These are phyloP conservation scores for Russula olivacea DNA, from an alignment of 768 basidiomycete genomes.

Conservation along the genomic window DNA sequence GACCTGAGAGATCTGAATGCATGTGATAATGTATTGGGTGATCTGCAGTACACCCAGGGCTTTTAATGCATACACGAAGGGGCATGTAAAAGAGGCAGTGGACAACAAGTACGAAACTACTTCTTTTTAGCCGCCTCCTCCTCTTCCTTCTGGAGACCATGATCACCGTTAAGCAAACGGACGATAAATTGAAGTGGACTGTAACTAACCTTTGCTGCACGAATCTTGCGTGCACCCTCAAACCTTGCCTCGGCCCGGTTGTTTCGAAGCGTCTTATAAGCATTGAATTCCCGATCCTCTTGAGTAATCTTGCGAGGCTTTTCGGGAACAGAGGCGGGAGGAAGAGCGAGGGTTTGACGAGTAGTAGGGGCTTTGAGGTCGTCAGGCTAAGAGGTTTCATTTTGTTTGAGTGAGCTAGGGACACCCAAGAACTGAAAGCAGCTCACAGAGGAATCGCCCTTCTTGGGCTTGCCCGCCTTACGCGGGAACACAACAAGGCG, in stretches of 20 bases:
- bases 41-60: constrained; percentile 32
- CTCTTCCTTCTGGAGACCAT: constrained; percentile 65
- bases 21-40: constrained; percentile 28
- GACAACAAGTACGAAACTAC: constrained; percentile 38
- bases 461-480: constrained; percentile 92
- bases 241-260: constrained; percentile 77
- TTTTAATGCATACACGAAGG: constrained; percentile 32
- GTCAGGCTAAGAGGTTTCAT: constrained; percentile 51
- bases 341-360: constrained; percentile 60
- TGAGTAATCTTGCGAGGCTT: constrained; percentile 87
- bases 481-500: constrained; percentile 95
- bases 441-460: constrained; percentile 87
- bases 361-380: constrained; percentile 76
- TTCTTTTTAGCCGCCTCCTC: constrained; percentile 93
- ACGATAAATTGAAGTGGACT: neutral
- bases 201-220: constrained; percentile 71
- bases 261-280: constrained; percentile 82
- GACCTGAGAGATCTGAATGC: neutral
- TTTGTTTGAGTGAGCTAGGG: constrained; percentile 8
- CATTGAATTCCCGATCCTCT: constrained; percentile 84
- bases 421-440: constrained; percentile 1
- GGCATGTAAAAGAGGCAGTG: constrained; percentile 26
- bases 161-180: constrained; percentile 23
- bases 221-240: constrained; percentile 83
- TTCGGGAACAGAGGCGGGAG: constrained; percentile 63